Evolutionary conservation across 768 basidiomycete genomes (phyloP).

Genomic region (Lactifluus volemus): DNA sequence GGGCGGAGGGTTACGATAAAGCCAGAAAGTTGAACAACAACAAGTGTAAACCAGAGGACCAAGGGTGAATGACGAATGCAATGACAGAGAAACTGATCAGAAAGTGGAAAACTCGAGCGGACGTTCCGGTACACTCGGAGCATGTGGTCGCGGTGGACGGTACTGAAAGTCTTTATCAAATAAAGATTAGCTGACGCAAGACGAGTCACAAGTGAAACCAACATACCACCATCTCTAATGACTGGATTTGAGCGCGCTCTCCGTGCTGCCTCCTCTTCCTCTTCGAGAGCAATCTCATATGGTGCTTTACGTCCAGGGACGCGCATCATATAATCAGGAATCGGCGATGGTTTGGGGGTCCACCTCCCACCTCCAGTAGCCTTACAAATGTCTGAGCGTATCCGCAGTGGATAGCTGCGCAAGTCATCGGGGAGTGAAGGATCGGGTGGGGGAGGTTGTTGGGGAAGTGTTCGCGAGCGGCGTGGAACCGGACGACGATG

Average conservation of each 20-base stretch:
- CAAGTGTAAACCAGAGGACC: constrained; percentile 2
- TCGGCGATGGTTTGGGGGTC: constrained; percentile 49
- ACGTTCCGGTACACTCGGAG: constrained; percentile 36
- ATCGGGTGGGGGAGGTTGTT: constrained; percentile 24
- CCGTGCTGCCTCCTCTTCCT: constrained; percentile 47
- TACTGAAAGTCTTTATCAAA: constrained; percentile 49
- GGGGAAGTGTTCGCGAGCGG: constrained; percentile 30
- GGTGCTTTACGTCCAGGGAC: constrained; percentile 60
- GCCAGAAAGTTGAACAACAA: constrained; percentile 8
- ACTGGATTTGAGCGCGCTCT: constrained; percentile 50
- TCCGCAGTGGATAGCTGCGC: constrained; percentile 63
- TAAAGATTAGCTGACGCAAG: neutral
- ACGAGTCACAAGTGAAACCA: neutral
- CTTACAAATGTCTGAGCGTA: constrained; percentile 63
- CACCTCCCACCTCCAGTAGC: constrained; percentile 74
- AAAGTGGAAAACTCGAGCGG: constrained; percentile 57
- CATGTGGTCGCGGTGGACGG: constrained; percentile 44
- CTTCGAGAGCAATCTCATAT: constrained; percentile 64
- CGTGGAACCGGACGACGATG: constrained; percentile 14
- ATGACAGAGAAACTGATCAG: constrained; percentile 24
- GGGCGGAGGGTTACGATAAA: neutral
- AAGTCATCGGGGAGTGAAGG: constrained; percentile 50
- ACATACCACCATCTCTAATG: constrained; percentile 43
- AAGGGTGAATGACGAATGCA: neutral
- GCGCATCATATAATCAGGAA: constrained; percentile 37